Base-by-base conservation (phyloP, 768 basidiomycete species). In the Mrakia blollopis region DNA sequence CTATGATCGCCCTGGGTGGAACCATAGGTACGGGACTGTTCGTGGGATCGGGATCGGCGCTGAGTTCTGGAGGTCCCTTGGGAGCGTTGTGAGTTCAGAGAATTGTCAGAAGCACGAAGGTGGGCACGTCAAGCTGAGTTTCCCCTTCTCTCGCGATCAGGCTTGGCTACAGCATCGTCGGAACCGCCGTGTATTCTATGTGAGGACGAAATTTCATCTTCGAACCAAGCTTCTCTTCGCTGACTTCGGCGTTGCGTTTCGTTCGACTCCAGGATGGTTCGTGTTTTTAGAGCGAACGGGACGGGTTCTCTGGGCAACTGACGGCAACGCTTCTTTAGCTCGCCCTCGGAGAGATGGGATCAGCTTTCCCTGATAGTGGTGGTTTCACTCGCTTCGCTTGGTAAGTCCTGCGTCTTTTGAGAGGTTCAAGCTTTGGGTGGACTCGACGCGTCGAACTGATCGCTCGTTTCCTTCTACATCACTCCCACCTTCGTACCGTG, bases 401-500 rank as follows among this genome's bases (percentile, higher is more conserved):
- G 25, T 74, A 79, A 10, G 92, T 41, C 39, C 39, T 41, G 90
- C 44, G 44, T 41, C 39, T 11, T 41, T n/a, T n/a, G n/a, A n/a
- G n/a, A n/a, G n/a, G n/a, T n/a, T n/a, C n/a, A n/a, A n/a, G n/a
- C n/a, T n/a, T n/a, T n/a, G n/a, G n/a, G n/a, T n/a, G n/a, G 39
- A 41, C 39, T 41, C 39, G 39, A 41, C 39, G 39, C 39, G 39
- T 41, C 39, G 39, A 41, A 41, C 39, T 41, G 39, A 41, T 41
- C 39, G 39, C 11, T 11, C 39, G 6, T 41, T 11, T 11, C 11
- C 39, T 41, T 41, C 39, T 41, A 11, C 39, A 6, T 41, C 39
- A 11, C 39, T 41, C 11, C 39, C n/a, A n/a, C 6, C 39, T 41
- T 11, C 39, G 39, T 41, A 6, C 39, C 39, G 39, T 41, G 5